Conservation (phyloP, 1,284 basidiomycete species). For the Ustilago nuda region DNA sequence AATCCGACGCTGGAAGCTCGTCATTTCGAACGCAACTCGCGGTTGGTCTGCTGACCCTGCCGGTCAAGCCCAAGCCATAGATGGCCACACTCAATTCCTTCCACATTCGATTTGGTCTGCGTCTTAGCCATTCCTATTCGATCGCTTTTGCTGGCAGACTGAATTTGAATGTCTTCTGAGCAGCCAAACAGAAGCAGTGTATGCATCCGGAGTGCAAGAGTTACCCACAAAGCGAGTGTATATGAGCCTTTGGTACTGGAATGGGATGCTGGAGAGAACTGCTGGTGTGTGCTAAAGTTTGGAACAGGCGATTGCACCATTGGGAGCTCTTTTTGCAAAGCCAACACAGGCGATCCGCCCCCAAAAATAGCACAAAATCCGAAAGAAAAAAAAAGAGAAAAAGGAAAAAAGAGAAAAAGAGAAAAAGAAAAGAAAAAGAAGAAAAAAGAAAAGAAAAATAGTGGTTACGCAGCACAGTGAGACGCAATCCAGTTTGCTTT, state of each 20-base stretch:
- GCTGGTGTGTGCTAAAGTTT: background rate
- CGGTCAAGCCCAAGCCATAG: background rate
- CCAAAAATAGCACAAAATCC: background rate
- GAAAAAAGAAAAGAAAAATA: background rate
- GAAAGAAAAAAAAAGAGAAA: background rate
- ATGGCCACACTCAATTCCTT: background rate
- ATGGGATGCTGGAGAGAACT: background rate
- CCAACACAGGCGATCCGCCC: slow-evolving; percentile 6
- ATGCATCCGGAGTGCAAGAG: background rate
- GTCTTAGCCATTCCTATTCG: background rate
- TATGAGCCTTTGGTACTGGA: background rate
- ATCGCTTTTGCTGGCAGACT: background rate
- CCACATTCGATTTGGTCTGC: background rate
- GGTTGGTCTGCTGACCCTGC: slow-evolving; percentile 7
- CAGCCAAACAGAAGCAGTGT: background rate
- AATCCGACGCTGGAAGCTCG: slow-evolving; percentile 8
- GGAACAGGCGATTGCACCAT: slow-evolving; percentile 28
- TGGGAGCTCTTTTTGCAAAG: slow-evolving; percentile 17
- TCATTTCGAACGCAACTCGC: background rate
- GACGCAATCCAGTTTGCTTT: background rate
- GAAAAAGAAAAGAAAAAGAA: no score
- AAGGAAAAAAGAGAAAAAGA: slow-evolving; percentile 3
- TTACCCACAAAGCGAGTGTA: background rate
- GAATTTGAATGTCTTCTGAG: background rate
- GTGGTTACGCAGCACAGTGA: background rate